Base-by-base conservation (phyloP, 2,329 filamentous ascomycete genomes). In the Trichophyton verrucosum region DNA sequence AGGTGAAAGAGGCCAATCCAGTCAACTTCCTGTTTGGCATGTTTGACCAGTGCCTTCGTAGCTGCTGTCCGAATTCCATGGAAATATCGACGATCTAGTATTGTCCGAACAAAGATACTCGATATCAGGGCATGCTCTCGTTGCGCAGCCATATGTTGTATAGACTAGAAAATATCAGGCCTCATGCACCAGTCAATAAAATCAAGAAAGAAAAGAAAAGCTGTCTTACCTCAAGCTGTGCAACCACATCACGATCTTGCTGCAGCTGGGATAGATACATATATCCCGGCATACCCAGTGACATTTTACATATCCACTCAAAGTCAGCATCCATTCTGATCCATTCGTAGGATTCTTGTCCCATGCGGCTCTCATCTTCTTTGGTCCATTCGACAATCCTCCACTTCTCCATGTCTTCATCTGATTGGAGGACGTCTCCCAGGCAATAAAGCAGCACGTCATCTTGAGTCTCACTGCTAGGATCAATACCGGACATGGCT, bases 201-300 rank as follows among this genome's bases (percentile, higher is more conserved):
- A 9, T 15, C 6, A 3, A 17, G 11, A 8, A n/a, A n/a, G 47
- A n/a, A n/a, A n/a, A n/a, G n/a, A n/a, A n/a, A n/a, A n/a, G 9
- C 27, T 6, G 22, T 67, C 72, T 71, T 67, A 78, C 78, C 71
- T 86, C 82, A 59, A 85, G 77, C 68, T 87, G 85, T n/a, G 95
- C 95, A 65, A 96, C 89, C 62, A 99, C 89, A 72, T 99, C 95
- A 67, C 92, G 83, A 74, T 99, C 94, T 73, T 99, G 94, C 72
- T 99, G 94, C 64, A 99, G 79, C 73, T 99, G 94, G 22, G 94
- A 96, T 62, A 96, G 85, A 71, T 94, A 96, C 95, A 99, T 99
- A 78, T 97, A 97, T 3, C 89, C 84, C 53, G 90, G 90, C 81
- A 96, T 90, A 64, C 86, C 86, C 57, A 87, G 77, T 63, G 87